Base-by-base conservation (phyloP, 176 grass and related monocot genomes). In the Oryza longistaminata region DNA sequence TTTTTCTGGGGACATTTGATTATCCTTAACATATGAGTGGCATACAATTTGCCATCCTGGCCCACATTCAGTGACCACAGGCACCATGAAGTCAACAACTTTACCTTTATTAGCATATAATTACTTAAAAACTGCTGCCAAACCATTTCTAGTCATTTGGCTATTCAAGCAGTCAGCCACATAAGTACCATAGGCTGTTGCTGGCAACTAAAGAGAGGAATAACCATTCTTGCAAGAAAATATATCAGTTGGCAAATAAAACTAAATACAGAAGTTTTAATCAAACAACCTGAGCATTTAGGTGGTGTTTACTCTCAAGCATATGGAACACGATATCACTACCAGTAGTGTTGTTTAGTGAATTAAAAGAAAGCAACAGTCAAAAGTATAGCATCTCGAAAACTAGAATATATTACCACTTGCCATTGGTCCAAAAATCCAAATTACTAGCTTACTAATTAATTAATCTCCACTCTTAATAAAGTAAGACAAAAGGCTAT, bases 141-240 rank as follows among this genome's bases (percentile, higher is more conserved):
- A 65, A 75, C 37, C 43, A 25, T 71, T 33, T 73, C 66, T 65
- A 86, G 50, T 45, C 25, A 45, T 78, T 64, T 79, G 35, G 80
- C 34, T 64, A 64, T 11, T 42, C 40, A 55, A 42, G 1, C n/a
- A 79, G 26, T 79, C 83, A 34, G 64, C 43, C 17, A 58, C 49
- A 58, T 44, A 45, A 45, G 17, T 71, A 70, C 66, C 61, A 62
- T 45, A 85, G 48, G 9, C 64, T 85, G 21, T 70, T 33, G 25
- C 24, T 33, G 58, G 22, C 1, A 77, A 9, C 40, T 48, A 37
- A 17, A 64, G n/a, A 62, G 61, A 65, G 11, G 58, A 73, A 50
- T 26, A 86, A 24, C 8, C 48, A 65, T 26, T 62, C 3, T 70
- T 65, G 39, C 29, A 64, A 31, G 29, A 31, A 29, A 10, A 70